These are phyloP conservation scores for Trichoderma sp. DNA, from an alignment of 2,329 filamentous ascomycete species.

Conservation along the genomic window DNA sequence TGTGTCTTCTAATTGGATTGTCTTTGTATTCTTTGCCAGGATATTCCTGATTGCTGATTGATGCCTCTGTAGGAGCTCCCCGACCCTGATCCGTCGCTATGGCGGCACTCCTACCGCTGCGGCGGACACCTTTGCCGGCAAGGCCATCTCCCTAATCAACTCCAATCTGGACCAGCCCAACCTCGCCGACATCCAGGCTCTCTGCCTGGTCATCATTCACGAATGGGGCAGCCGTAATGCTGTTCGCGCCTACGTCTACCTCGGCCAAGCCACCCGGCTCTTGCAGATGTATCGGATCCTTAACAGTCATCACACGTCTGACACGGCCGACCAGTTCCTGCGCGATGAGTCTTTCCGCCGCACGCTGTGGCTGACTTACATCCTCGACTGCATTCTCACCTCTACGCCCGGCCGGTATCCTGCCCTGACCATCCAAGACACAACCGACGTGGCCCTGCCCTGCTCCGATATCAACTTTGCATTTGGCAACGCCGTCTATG, in stretches of 20 bases:
- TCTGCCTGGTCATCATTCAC: constrained; percentile 63
- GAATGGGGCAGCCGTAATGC: constrained; percentile 65
- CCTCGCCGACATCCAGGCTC: constrained; percentile 61
- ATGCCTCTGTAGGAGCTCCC: constrained; percentile 51
- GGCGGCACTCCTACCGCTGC: constrained; percentile 59
- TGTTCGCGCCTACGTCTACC: constrained; percentile 63
- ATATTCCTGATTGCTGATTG: neutral
- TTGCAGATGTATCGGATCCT: constrained; percentile 65
- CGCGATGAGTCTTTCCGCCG: constrained; percentile 63
- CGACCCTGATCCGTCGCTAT: constrained; percentile 57
- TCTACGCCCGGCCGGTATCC: constrained; percentile 62
- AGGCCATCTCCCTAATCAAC: constrained; percentile 59
- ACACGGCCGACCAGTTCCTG: constrained; percentile 59
- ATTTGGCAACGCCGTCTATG: constrained; percentile 61
- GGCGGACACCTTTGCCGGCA: constrained; percentile 60
- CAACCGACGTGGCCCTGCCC: constrained; percentile 57
- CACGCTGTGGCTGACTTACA: constrained; percentile 63
- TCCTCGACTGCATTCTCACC: constrained; percentile 63
- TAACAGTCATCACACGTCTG: constrained; percentile 54
- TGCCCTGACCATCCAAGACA: constrained; percentile 56
- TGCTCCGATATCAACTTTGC: constrained; percentile 65
- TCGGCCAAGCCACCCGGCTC: constrained; percentile 65
- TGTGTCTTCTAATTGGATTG: neutral
- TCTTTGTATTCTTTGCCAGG: neutral
- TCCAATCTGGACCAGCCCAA: constrained; percentile 60